Base-by-base conservation (phyloP, 257 asterid genomes). In the Buddleja alternifolia region DNA sequence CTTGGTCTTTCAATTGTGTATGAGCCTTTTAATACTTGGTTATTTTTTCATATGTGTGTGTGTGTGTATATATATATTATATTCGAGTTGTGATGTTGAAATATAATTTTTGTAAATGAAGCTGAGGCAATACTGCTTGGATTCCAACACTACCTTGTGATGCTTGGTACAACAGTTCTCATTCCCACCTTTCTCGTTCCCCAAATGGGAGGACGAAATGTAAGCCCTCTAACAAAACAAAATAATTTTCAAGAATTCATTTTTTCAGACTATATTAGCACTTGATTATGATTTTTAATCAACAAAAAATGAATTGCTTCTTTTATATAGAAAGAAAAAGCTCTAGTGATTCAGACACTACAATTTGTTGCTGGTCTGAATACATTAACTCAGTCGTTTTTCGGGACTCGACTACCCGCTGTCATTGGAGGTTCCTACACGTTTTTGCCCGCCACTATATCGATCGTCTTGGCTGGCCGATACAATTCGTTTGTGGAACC, bases 41-140 rank as follows among this genome's bases (percentile, higher is more conserved):
- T 16, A 4, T 7, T 16, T 17, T 50, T 50, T 8, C 8, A 6
- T 50, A n/a, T 3, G 4, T 3, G 11, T 51, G 10, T n/a, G n/a
- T n/a, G n/a, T n/a, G n/a, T n/a, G n/a, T n/a, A n/a, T n/a, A n/a
- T n/a, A n/a, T n/a, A n/a, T n/a, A n/a, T n/a, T 37, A 12, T 60
- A 41, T 32, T 68, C 10, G 15, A 34, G 32, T 44, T 53, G 20
- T 25, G 8, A 42, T 42, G 59, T 44, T 16, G 1, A 37, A 39
- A 16, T 20, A 29, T 48, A 24, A 50, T 67, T 36, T 60, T 73
- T 72, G 42, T 71, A 15, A 63, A 70, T 80, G 89, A 82, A 90
- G 99, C 99, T 68, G 99, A 93, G 88, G 99, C 99, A 48, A 81
- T 93, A 66, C 74, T 93, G 71, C 96, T 93, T 66, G 99, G 96